Evolutionary conservation across 2,329 filamentous ascomycete genomes (phyloP), one percentile per base, ranked within the genome.

Genomic region (Pseudogymnoascus sp.): DNA sequence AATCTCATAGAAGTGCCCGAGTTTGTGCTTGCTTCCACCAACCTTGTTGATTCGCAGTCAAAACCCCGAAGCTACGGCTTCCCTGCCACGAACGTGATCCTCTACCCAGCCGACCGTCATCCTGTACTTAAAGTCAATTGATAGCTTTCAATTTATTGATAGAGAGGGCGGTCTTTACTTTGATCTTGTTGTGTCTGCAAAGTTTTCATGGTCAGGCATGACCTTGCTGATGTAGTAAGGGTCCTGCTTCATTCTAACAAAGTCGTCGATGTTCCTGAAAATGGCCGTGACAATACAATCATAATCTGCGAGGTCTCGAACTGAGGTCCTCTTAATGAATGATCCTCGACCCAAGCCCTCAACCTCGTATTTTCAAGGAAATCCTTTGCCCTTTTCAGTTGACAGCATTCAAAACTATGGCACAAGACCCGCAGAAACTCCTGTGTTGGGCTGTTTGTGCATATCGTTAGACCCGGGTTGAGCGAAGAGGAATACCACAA

Each of bases 321-420:
- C n/a, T 40, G 36, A 40, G 36, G 36, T 40, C 44, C 19, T 23
- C 42, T 23, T 47, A 47, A 44, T 23, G 5, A 23, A 44, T 23
- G 5, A 23, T 4, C 11, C 42, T 23, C 2, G 42, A 15, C 19
- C 19, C 11, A 23, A 47, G 19, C 19, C 42, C 19, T 47, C 42
- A 23, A 21, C 42, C 23, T 47, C 44, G 26, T 26, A 26, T 26
- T 26, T 50, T 9, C 21, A n/a, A 50, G 23, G 44, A 50, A 50
- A 15, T 26, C n/a, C n/a, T 7, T 50, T 1, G 13, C 13, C 21
- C 44, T 26, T 26, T n/a, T 40, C n/a, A 40, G 36, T 19, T 40
- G 36, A 17, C 36, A 40, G 36, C 36, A 13, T 40, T 64, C 0
- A 13, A 66, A 44, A 23, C 74, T 9, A 68, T 31, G 1, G 66